phyloP scores from a whole-genome alignment of 2,329 filamentous ascomycete genomes.

The Cylindrodendrum hubeiense region DNA sequence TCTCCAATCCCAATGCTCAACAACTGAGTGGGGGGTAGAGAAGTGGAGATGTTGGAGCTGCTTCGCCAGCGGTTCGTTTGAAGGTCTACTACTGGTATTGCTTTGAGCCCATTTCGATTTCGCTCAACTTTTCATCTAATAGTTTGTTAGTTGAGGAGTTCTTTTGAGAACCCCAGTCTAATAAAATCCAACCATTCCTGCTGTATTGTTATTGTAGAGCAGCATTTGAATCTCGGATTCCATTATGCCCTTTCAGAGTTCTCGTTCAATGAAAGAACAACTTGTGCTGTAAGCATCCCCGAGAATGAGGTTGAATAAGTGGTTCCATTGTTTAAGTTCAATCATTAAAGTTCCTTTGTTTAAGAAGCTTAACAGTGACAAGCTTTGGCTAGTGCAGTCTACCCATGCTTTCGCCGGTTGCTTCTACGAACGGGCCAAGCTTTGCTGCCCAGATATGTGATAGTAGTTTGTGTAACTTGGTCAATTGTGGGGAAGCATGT shows the following conservation, averaged over 20 bases:
- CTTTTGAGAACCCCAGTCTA: too few species aligned
- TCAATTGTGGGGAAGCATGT: too few species aligned
- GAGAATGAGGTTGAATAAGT: neutral
- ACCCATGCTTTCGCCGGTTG: neutral
- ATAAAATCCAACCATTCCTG: neutral
- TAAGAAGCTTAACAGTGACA: neutral
- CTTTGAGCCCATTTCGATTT: too few species aligned
- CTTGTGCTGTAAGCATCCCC: neutral
- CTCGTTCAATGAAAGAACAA: neutral
- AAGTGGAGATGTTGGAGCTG: too few species aligned
- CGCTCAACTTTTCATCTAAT: too few species aligned
- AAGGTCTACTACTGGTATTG: too few species aligned
- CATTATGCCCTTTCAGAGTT: neutral
- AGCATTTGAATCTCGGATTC: neutral
- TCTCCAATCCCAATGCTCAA: too few species aligned
- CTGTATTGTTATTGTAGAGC: neutral
- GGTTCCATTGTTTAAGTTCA: neutral
- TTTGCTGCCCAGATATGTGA: too few species aligned
- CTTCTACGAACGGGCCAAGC: neutral
- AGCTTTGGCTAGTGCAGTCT: neutral
- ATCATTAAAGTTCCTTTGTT: neutral
- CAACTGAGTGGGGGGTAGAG: too few species aligned
- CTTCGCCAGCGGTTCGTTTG: too few species aligned
- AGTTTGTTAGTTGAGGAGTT: too few species aligned
- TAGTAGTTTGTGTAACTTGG: too few species aligned